A percentile compares a stretch with the other conserved stretches of the same genome.
Evolutionary conservation across 345 rosid genomes (phyloP).

Genomic region (Acer campestre): DNA sequence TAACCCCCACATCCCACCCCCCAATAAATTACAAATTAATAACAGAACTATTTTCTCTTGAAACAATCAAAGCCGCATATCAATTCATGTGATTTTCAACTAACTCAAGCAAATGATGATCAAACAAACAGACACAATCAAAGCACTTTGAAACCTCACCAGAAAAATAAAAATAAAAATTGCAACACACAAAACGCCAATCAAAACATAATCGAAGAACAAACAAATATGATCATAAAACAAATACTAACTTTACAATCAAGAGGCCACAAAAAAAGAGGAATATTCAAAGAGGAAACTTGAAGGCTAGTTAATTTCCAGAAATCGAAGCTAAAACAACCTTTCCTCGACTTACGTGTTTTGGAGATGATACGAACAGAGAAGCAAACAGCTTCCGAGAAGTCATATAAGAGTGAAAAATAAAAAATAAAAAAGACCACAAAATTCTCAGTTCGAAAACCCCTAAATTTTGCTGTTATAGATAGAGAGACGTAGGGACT

Average conservation of each 20-base stretch:
- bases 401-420: not conserved
- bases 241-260: not conserved
- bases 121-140: not conserved
- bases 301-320: conserved; percentile 1
- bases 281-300: not conserved
- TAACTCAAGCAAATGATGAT: not conserved
- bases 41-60: not conserved
- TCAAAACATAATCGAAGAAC: not conserved
- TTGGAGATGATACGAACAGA: conserved; percentile 19
- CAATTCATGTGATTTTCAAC: not conserved
- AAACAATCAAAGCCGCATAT: not conserved
- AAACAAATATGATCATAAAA: not conserved
- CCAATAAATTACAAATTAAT: not conserved
- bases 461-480: not conserved
- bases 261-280: not conserved
- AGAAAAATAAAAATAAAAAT: not conserved
- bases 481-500: not conserved
- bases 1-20: too few relatives aligned
- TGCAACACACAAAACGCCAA: not conserved
- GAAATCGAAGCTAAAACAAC: not conserved
- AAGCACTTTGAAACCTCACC: not conserved
- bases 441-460: not conserved
- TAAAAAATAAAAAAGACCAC: not conserved
- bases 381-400: conserved; percentile 18
- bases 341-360: conserved; percentile 24